Evolutionary conservation across 441 rosid genomes (phyloP).

Genomic region (Gossypium davidsonii): DNA sequence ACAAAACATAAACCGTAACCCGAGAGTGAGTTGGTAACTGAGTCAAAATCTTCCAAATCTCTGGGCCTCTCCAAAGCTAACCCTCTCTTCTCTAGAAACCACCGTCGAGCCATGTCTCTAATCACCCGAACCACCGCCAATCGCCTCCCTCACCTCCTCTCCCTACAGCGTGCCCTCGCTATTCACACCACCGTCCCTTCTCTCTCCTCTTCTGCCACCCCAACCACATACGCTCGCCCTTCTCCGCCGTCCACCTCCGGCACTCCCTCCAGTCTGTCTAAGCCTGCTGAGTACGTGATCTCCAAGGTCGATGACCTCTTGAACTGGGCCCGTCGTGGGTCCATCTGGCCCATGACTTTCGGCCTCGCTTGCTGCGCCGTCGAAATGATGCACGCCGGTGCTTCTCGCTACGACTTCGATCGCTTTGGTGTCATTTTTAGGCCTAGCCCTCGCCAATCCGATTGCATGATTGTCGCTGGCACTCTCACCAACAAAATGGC

Average conservation of each 20-base stretch:
- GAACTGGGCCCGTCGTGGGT: conserved; percentile 89
- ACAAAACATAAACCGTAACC: neutral
- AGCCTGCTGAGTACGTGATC: conserved; percentile 83
- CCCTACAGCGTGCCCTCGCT: conserved; percentile 36
- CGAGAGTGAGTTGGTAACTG: neutral
- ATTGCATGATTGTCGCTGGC: conserved; percentile 96
- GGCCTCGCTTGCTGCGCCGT: conserved; percentile 99
- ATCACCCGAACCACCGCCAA: conserved; percentile 55
- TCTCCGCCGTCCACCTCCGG: conserved; percentile 44
- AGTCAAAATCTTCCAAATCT: neutral
- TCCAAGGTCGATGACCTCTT: conserved; percentile 88
- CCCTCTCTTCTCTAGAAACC: neutral
- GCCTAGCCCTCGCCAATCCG: conserved; percentile 98
- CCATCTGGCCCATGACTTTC: conserved; percentile 98
- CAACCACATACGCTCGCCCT: conserved; percentile 53
- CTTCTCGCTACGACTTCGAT: conserved; percentile 93
- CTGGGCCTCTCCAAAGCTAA: neutral
- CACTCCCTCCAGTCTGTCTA: conserved; percentile 59
- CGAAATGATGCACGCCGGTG: conserved; percentile 99
- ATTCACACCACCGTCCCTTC: conserved; percentile 55
- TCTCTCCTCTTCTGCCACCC: conserved; percentile 39
- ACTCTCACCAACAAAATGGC: conserved; percentile 99
- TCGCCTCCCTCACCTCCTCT: conserved; percentile 59
- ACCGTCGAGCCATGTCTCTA: conserved; percentile 47
- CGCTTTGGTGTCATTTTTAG: conserved; percentile 88